Evolutionary conservation across 1,284 basidiomycete genomes (phyloP).

Genomic region (Boletus holoroseus): DNA sequence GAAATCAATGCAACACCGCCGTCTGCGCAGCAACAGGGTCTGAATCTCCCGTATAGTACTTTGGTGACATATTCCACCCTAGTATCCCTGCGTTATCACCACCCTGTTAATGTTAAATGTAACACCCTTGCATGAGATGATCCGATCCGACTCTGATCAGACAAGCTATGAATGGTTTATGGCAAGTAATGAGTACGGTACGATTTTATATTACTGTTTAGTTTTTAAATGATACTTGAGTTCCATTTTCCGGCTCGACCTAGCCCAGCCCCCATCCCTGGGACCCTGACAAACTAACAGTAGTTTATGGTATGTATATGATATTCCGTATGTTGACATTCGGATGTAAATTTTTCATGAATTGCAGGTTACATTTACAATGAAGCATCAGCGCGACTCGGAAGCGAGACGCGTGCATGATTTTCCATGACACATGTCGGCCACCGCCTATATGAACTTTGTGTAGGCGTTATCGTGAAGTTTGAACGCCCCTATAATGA

Average conservation of each 20-base stretch:
- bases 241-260: not conserved
- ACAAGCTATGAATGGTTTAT: not conserved
- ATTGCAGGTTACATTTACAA: no score
- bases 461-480: no score
- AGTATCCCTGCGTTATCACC: not conserved
- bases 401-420: no score
- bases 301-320: not conserved
- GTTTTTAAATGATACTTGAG: no score
- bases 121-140: not conserved
- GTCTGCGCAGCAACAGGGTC: not conserved
- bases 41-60: not conserved
- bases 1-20: not conserved
- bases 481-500: no score
- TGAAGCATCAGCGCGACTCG: no score
- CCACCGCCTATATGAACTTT: not conserved
- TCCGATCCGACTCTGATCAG: not conserved
- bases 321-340: not conserved
- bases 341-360: not conserved
- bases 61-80: not conserved
- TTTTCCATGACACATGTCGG: not conserved
- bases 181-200: not conserved
- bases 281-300: not conserved
- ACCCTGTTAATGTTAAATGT: not conserved
- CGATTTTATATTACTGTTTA: not conserved
- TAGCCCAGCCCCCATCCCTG: no score